Evolutionary conservation across 768 basidiomycete species (phyloP).

Genomic region (Crucibulum laeve): DNA sequence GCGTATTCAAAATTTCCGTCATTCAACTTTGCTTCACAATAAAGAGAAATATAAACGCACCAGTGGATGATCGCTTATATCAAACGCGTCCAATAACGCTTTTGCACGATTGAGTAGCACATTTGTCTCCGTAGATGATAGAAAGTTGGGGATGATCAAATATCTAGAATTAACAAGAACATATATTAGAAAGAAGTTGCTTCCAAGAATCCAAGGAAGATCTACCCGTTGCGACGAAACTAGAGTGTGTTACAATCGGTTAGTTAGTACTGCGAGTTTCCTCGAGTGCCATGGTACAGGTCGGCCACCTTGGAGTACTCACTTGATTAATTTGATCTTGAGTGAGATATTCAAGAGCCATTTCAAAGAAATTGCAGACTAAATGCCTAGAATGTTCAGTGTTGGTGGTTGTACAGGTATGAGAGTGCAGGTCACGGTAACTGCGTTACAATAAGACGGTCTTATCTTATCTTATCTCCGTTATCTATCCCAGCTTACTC

Average conservation of each 20-base stretch:
- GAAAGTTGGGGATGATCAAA: slow-evolving; percentile 72
- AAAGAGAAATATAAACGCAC: slow-evolving; percentile 33
- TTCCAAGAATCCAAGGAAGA: slow-evolving; percentile 5
- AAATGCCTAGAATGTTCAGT: too few species aligned
- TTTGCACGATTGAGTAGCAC: slow-evolving; percentile 69
- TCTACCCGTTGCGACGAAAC: slow-evolving; percentile 28
- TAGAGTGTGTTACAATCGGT: slow-evolving; percentile 3
- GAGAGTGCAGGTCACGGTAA: too few species aligned
- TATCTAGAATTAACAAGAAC: slow-evolving; percentile 45
- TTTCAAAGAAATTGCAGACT: too few species aligned
- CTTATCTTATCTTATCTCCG: too few species aligned
- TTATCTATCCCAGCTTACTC: too few species aligned
- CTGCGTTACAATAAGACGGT: too few species aligned
- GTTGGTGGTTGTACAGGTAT: too few species aligned
- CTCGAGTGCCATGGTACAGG: not conserved
- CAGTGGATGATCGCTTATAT: slow-evolving; percentile 72
- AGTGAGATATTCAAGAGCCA: slow-evolving; percentile 39
- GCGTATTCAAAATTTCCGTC: not conserved
- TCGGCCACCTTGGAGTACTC: slow-evolving; percentile 10
- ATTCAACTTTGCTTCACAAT: not conserved
- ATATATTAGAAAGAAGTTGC: slow-evolving; percentile 5
- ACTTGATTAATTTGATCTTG: slow-evolving; percentile 59
- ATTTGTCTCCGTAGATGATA: slow-evolving; percentile 50
- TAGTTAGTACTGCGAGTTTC: too few species aligned
- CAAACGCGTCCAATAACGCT: slow-evolving; percentile 75